Conservation (phyloP, 2,329 filamentous ascomycete genomes). For the Arachnomyces sp. region DNA sequence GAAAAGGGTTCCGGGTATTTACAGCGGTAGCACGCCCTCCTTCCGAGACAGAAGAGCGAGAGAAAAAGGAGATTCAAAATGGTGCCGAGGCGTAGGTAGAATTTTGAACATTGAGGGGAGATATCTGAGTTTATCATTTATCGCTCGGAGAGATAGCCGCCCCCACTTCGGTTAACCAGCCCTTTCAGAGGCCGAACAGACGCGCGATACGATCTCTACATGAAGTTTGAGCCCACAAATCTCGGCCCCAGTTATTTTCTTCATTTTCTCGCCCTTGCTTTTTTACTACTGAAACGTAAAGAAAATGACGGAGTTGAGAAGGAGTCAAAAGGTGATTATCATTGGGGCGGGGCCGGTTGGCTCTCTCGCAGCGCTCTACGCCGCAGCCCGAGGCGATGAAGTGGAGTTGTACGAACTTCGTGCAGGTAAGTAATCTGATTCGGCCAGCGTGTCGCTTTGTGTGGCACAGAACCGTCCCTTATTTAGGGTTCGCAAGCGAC, state of each 20-base stretch:
- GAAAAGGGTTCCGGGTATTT: too few species aligned
- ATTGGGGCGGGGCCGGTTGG: constrained; percentile 93
- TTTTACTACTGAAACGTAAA: background rate
- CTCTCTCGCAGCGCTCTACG: constrained; percentile 84
- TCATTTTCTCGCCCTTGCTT: background rate
- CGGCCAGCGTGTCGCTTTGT: constrained; percentile 9
- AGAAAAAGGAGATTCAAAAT: too few species aligned
- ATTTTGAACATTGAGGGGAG: too few species aligned
- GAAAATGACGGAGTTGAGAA: constrained; percentile 6
- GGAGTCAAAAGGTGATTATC: constrained; percentile 63
- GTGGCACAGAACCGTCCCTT: background rate
- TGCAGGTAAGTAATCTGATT: constrained; percentile 57
- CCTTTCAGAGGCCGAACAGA: too few species aligned
- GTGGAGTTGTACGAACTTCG: constrained; percentile 93
- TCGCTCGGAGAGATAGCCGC: too few species aligned
- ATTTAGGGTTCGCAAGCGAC: background rate
- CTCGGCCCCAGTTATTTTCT: constrained; percentile 1
- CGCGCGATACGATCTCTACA: too few species aligned
- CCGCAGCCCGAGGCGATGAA: constrained; percentile 75
- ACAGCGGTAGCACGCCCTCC: too few species aligned
- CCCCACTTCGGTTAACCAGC: too few species aligned
- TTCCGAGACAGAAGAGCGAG: too few species aligned
- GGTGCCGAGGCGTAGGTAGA: too few species aligned
- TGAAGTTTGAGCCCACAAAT: background rate
- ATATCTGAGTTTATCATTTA: too few species aligned